Evolutionary conservation across 495 filamentous ascomycete genomes (phyloP).

Genomic region (Neurospora hispaniola): DNA sequence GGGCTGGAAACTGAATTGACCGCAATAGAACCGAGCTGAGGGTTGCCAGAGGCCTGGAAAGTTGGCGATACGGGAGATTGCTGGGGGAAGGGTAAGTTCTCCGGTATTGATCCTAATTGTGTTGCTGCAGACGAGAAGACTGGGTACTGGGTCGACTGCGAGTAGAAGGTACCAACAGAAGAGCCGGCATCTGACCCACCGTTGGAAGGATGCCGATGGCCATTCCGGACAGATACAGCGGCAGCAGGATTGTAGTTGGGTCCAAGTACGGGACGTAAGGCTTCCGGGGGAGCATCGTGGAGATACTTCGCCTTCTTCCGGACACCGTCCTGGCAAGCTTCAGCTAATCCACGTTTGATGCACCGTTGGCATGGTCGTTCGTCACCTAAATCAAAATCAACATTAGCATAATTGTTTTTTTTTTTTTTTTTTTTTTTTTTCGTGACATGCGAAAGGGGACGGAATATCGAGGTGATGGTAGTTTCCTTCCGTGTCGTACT

Average conservation of each 20-base stretch:
- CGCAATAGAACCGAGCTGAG: constrained; percentile 19
- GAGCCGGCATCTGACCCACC: constrained; percentile 24
- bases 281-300: constrained; percentile 82
- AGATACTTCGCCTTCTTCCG: constrained; percentile 99
- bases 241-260: constrained; percentile 42
- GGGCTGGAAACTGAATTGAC: constrained; percentile 22
- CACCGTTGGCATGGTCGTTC: constrained; percentile 90
- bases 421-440: not conserved
- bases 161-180: constrained; percentile 24
- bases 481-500: not conserved
- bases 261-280: constrained; percentile 43
- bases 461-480: not conserved
- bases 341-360: constrained; percentile 82
- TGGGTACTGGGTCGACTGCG: constrained; percentile 28
- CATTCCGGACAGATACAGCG: constrained; percentile 22
- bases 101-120: constrained; percentile 26
- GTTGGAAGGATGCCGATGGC: constrained; percentile 21
- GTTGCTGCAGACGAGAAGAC: constrained; percentile 19
- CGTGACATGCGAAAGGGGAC: not conserved
- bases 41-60: constrained; percentile 36
- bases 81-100: constrained; percentile 46
- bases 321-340: constrained; percentile 87
- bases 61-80: constrained; percentile 61
- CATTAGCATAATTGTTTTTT: not conserved
- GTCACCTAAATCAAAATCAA: constrained; percentile 31